Evolutionary conservation across 2,329 filamentous ascomycete species (phyloP).

Genomic region (Aspergillus melleus): DNA sequence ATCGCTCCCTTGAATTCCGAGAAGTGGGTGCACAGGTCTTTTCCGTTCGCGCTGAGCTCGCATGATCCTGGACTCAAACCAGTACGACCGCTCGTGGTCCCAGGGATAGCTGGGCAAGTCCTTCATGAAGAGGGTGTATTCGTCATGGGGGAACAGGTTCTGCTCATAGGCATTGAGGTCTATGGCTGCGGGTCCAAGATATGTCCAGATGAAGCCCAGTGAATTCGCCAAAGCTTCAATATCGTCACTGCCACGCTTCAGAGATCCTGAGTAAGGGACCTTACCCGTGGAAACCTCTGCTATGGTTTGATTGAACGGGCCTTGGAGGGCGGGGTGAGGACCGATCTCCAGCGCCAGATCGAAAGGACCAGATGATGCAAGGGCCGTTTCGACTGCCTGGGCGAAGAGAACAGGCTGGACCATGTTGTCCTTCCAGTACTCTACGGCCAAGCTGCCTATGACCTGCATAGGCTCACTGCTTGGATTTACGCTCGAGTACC

Average conservation of each 20-base stretch:
- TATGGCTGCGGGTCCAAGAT: not conserved
- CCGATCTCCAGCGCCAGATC: not conserved
- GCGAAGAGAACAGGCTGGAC: not conserved
- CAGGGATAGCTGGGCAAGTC: not conserved
- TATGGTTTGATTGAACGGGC: not conserved
- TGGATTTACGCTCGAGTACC: not conserved
- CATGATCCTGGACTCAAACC: not conserved
- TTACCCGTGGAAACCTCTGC: not conserved
- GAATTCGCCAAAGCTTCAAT: not conserved
- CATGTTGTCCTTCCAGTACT: conserved; percentile 3
- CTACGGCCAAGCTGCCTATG: not conserved
- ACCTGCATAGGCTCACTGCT: not conserved
- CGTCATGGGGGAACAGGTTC: not conserved
- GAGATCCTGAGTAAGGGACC: not conserved
- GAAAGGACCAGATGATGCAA: not conserved
- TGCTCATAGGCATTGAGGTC: not conserved
- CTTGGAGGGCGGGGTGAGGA: not conserved
- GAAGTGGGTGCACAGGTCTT: not conserved
- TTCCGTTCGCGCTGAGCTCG: not conserved
- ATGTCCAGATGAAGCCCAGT: not conserved
- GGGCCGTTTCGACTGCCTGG: not conserved
- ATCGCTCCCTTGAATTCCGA: not conserved
- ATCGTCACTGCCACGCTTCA: not conserved
- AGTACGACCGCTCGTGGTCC: not conserved
- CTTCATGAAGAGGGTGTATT: not conserved